Conservation (phyloP, 2,329 filamentous ascomycete genomes). For the Ophiostoma pallidulum region DNA sequence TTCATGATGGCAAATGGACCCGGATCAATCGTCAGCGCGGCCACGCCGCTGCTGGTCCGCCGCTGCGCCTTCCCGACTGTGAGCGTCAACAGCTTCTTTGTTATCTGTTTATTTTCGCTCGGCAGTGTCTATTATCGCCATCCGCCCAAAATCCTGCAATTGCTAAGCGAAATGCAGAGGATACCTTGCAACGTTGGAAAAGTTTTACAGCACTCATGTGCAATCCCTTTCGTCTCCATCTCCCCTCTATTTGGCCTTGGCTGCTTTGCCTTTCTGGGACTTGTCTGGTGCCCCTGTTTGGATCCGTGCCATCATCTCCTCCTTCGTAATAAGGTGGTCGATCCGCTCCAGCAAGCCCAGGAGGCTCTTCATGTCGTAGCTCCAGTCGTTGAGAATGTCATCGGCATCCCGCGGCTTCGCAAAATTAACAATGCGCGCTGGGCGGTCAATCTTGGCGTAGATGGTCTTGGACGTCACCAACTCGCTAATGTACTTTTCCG, state of each 20-base stretch:
- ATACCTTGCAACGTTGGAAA: too few relatives aligned
- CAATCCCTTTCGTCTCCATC: background rate
- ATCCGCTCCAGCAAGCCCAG: conserved; percentile 73
- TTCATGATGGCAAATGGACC: too few relatives aligned
- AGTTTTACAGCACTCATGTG: too few relatives aligned
- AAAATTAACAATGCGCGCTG: conserved; percentile 85
- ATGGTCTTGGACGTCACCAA: conserved; percentile 96
- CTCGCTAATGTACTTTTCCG: conserved; percentile 97
- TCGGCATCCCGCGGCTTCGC: conserved; percentile 91
- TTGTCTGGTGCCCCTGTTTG: conserved; percentile 49
- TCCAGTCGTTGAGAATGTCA: conserved; percentile 97
- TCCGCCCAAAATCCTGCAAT: background rate
- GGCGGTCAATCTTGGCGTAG: conserved; percentile 93
- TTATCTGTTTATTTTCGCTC: background rate
- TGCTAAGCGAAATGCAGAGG: background rate
- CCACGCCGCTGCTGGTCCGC: too few relatives aligned
- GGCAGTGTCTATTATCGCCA: background rate
- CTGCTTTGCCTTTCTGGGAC: conserved; percentile 28
- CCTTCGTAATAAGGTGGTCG: conserved; percentile 97
- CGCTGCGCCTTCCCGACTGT: too few relatives aligned
- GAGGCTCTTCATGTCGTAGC: conserved; percentile 71
- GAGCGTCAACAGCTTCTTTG: too few relatives aligned
- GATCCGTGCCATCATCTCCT: conserved; percentile 99
- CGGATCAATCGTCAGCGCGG: too few relatives aligned
- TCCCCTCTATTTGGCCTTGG: conserved; percentile 29